These are phyloP conservation scores for Acer yangbiense DNA, from an alignment of 345 rosid species.

Conservation along the genomic window DNA sequence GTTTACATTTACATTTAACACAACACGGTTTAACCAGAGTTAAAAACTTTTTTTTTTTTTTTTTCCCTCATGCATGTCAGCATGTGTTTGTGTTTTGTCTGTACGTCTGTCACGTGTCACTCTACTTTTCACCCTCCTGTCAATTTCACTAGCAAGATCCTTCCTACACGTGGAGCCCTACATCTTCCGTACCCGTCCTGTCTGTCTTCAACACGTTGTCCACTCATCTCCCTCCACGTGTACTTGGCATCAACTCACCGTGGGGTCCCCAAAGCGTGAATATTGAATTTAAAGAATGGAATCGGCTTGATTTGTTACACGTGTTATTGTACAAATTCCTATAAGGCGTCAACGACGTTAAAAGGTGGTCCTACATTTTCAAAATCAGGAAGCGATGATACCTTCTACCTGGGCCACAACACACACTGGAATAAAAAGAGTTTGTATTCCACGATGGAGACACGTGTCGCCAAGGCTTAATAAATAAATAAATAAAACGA, in stretches of 20 bases:
- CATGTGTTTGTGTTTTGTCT: no score
- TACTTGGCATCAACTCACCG: not conserved
- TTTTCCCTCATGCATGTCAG: no score
- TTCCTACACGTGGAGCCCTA: slow-evolving; percentile 23
- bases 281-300: no score
- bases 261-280: no score
- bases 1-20: no score
- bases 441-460: slow-evolving; percentile 20
- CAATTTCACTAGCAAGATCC: slow-evolving; percentile 26
- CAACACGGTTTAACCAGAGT: not conserved
- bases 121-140: slow-evolving; percentile 13
- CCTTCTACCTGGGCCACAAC: slow-evolving; percentile 29
- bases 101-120: slow-evolving; percentile 20
- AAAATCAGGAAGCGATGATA: slow-evolving; percentile 16
- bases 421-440: slow-evolving; percentile 20
- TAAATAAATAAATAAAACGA: not conserved
- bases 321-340: not conserved
- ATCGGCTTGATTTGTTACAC: slow-evolving; percentile 15
- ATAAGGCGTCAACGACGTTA: slow-evolving; percentile 17
- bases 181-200: not conserved
- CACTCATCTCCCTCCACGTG: slow-evolving; percentile 21
- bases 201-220: slow-evolving; percentile 17
- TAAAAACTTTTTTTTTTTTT: not conserved
- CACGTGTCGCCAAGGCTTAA: slow-evolving; percentile 24
- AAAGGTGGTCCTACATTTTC: slow-evolving; percentile 15